A percentile compares a stretch with the other conserved stretches of the same genome.
Evolutionary conservation across 768 basidiomycete genomes (phyloP).

Genomic region (Leccinum barrowsii): DNA sequence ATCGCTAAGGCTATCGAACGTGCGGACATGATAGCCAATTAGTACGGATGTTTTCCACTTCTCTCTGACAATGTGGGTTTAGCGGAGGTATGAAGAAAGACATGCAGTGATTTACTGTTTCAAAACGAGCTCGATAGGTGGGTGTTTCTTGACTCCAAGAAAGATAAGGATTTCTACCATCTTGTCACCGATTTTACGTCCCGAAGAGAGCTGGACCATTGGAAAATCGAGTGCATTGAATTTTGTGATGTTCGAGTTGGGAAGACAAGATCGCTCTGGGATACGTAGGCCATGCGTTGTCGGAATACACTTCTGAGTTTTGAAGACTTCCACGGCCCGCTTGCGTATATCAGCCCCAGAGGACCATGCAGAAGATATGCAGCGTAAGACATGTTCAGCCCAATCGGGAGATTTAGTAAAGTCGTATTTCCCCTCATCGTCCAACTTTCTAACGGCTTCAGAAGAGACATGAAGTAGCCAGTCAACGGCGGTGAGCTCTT

Average conservation of each 20-base stretch:
- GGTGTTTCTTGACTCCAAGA: background rate
- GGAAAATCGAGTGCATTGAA: background rate
- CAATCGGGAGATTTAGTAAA: slow-evolving; percentile 62
- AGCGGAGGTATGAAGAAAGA: background rate
- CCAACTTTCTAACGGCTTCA: slow-evolving; percentile 34
- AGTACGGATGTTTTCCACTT: background rate
- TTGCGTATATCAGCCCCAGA: background rate
- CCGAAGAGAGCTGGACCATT: background rate
- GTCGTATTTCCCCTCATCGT: slow-evolving; percentile 47
- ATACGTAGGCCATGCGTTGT: background rate
- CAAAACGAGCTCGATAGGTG: background rate
- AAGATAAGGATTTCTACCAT: background rate
- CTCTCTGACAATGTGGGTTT: background rate
- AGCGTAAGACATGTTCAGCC: slow-evolving; percentile 69
- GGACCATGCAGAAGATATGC: slow-evolving; percentile 46
- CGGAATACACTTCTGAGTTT: background rate
- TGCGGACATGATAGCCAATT: slow-evolving; percentile 1
- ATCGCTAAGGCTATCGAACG: background rate
- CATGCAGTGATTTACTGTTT: background rate
- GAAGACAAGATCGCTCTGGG: background rate
- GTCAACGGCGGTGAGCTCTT: slow-evolving; percentile 62
- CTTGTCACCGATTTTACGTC: background rate
- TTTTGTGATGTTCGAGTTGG: background rate
- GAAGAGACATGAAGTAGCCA: slow-evolving; percentile 68
- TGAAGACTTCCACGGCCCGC: background rate